These are phyloP conservation scores for Hansfordia pulvinata DNA, from an alignment of 2,329 filamentous ascomycete genomes.

Conservation along the genomic window DNA sequence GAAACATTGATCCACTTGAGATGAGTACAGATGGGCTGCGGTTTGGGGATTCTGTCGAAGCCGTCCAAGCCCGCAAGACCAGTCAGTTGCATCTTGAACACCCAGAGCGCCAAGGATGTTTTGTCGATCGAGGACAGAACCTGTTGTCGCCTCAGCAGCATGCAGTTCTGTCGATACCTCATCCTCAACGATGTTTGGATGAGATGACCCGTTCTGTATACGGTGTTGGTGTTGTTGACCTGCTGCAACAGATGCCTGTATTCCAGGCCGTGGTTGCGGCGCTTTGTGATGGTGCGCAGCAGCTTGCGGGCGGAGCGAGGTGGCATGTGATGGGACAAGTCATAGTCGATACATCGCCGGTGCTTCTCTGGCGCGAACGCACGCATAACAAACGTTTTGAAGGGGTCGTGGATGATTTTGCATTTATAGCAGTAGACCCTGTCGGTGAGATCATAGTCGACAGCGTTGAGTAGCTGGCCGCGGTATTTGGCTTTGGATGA, in stretches of 20 bases:
- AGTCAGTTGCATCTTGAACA: slow-evolving; percentile 7
- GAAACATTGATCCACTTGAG: slow-evolving; percentile 6
- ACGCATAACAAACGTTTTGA: slow-evolving; percentile 8
- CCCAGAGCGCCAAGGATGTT: slow-evolving; percentile 7
- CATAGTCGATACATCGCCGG: slow-evolving; percentile 7
- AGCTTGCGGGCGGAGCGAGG: slow-evolving; percentile 10
- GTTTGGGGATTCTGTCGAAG: slow-evolving; percentile 3
- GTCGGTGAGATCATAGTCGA: slow-evolving; percentile 10
- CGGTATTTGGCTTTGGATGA: slow-evolving; percentile 7
- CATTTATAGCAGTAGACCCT: slow-evolving; percentile 13
- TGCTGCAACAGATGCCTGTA: slow-evolving; percentile 10
- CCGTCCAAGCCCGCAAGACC: background rate
- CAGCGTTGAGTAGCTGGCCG: slow-evolving; percentile 8
- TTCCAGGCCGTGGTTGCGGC: slow-evolving; percentile 7
- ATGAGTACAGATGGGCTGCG: slow-evolving; percentile 10
- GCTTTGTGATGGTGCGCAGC: slow-evolving; percentile 11
- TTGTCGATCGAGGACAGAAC: slow-evolving; percentile 11
- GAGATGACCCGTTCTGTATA: slow-evolving; percentile 8
- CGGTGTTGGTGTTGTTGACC: slow-evolving; percentile 11
- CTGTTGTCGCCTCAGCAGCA: slow-evolving; percentile 9
- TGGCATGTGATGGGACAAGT: slow-evolving; percentile 12
- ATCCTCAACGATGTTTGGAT: slow-evolving; percentile 8
- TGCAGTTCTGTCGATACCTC: slow-evolving; percentile 8
- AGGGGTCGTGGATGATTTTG: slow-evolving; percentile 10
- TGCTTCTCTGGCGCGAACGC: slow-evolving; percentile 8